phyloP scores from a whole-genome alignment of 345 rosid genomes.

The Murraya paniculata region DNA sequence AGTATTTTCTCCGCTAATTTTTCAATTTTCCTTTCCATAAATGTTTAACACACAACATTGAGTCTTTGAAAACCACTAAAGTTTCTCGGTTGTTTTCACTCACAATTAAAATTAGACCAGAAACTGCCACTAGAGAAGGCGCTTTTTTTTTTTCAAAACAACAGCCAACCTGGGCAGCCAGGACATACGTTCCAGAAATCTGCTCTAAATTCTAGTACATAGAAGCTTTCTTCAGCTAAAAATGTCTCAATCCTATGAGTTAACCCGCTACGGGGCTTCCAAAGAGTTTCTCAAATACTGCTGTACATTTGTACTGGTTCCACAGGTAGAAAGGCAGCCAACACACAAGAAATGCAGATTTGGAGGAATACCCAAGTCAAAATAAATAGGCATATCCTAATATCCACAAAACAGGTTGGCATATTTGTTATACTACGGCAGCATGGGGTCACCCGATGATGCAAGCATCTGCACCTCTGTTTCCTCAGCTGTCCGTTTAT shows the following conservation, averaged over 20 bases:
- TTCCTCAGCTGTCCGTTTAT: constrained; percentile 42
- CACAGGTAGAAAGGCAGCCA: constrained; percentile 20
- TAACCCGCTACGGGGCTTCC: constrained; percentile 25
- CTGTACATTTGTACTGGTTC: constrained; percentile 36
- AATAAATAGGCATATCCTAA: constrained; percentile 9
- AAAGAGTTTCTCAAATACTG: constrained; percentile 24
- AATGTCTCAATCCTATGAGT: constrained; percentile 24
- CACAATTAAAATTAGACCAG: constrained; percentile 34
- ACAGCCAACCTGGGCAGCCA: constrained; percentile 98
- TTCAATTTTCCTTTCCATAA: constrained; percentile 9
- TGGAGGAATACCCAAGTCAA: constrained; percentile 18
- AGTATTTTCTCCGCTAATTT: constrained; percentile 5
- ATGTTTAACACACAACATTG: constrained; percentile 34
- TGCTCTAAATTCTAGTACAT: constrained; percentile 48
- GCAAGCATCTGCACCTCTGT: constrained; percentile 57
- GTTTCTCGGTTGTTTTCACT: constrained; percentile 23
- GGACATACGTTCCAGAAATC: constrained; percentile 35
- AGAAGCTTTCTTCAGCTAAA: constrained; percentile 31
- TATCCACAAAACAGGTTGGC: constrained; percentile 14
- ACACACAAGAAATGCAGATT: constrained; percentile 20
- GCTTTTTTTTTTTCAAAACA: constrained; percentile 31
- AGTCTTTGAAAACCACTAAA: constrained; percentile 14
- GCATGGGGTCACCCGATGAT: constrained; percentile 74
- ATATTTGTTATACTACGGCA: constrained; percentile 36
- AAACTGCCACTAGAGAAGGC: constrained; percentile 98